Evolutionary conservation across 768 basidiomycete species (phyloP).

Genomic region (Pleurotus platypus): DNA sequence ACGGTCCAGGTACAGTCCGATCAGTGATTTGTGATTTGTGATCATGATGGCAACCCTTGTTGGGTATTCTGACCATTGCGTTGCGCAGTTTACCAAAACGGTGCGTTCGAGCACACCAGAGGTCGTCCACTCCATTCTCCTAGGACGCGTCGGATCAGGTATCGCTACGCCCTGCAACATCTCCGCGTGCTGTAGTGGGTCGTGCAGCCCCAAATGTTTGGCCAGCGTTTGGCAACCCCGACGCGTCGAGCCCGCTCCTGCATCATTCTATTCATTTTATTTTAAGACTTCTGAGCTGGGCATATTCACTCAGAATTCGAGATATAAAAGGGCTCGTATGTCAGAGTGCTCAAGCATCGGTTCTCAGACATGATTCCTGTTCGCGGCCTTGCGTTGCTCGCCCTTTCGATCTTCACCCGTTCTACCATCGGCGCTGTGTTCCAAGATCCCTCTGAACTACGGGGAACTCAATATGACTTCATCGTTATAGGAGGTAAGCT

Average conservation of each 20-base stretch:
- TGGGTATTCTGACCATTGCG: too few relatives aligned
- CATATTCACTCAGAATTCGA: not conserved
- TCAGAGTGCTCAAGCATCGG: not conserved
- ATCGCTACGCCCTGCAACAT: not conserved
- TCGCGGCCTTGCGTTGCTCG: not conserved
- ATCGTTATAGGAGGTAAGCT: conserved; percentile 4
- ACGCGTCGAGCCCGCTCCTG: not conserved
- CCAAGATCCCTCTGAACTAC: not conserved
- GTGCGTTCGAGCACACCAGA: too few relatives aligned
- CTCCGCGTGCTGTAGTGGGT: not conserved
- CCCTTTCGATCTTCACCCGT: not conserved
- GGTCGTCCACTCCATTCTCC: not conserved
- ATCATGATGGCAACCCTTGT: too few relatives aligned
- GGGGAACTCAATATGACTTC: conserved; percentile 2
- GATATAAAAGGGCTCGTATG: not conserved
- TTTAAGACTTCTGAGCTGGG: not conserved
- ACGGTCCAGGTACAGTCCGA: too few relatives aligned
- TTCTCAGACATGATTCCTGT: not conserved
- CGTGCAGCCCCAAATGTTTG: not conserved
- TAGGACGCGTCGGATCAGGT: not conserved
- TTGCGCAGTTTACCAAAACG: too few relatives aligned
- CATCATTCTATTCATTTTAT: not conserved
- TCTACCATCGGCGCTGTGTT: conserved; percentile 1
- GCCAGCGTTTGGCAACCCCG: not conserved
- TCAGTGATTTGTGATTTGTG: too few relatives aligned